Conservation (phyloP, 768 basidiomycete genomes). For the Sporobolomyces phaffii region DNA sequence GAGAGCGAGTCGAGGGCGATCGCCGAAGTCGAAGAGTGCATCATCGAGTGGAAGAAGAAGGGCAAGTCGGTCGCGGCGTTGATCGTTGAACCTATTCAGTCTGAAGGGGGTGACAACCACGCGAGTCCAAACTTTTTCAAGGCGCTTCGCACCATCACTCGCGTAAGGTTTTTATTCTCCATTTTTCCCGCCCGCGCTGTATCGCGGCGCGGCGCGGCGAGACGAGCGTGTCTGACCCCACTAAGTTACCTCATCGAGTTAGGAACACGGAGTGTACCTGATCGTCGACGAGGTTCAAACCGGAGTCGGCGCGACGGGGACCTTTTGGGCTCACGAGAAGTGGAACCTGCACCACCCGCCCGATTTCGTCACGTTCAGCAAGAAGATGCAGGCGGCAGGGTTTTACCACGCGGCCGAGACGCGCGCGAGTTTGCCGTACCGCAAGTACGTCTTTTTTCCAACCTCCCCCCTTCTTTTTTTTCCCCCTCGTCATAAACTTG, state of each 20-base stretch:
- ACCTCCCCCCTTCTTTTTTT: not conserved
- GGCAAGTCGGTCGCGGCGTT: conserved; percentile 49
- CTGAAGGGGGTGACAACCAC: conserved; percentile 49
- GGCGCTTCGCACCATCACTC: conserved; percentile 45
- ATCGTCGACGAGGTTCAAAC: conserved; percentile 51
- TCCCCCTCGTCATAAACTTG: no score
- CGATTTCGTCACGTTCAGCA: conserved; percentile 51
- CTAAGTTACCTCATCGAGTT: no score
- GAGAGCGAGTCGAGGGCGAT: conserved; percentile 46
- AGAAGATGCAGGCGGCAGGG: conserved; percentile 47
- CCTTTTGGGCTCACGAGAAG: conserved; percentile 51
- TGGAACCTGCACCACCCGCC: conserved; percentile 46
- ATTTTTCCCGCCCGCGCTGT: no score
- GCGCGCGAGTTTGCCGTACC: conserved; percentile 45
- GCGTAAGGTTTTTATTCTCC: not conserved
- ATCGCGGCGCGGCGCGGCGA: no score
- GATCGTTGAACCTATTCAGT: conserved; percentile 50
- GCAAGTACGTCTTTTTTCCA: conserved; percentile 7
- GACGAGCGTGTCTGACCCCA: no score
- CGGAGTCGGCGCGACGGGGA: conserved; percentile 50
- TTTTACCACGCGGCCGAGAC: conserved; percentile 48
- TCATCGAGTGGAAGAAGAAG: conserved; percentile 41
- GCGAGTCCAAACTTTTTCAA: conserved; percentile 49
- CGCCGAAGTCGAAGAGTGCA: conserved; percentile 40
- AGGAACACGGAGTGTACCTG: conserved; percentile 48